Percentiles rank a stretch among this genome's conserved stretches.
These are phyloP conservation scores for Pleurotus sapidus DNA, from an alignment of 768 basidiomycete species.

Conservation along the genomic window DNA sequence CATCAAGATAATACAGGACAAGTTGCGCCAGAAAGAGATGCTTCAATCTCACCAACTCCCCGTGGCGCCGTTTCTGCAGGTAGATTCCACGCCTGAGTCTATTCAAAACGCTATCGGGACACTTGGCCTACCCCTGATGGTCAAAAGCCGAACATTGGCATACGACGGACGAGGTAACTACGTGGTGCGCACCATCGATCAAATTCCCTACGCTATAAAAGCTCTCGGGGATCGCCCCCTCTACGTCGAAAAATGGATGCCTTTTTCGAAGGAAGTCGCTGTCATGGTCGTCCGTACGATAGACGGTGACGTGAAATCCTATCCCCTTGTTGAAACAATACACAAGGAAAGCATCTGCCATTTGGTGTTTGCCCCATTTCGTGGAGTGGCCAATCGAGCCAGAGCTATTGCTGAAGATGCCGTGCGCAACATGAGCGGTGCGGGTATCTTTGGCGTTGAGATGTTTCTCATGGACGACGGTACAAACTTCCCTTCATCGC, in stretches of 20 bases:
- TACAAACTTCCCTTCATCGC: slow-evolving; percentile 21
- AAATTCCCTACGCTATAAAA: slow-evolving; percentile 48
- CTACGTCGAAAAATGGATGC: slow-evolving; percentile 94
- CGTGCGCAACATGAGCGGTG: slow-evolving; percentile 75
- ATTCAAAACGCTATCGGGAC: slow-evolving; percentile 47
- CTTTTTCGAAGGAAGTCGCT: slow-evolving; percentile 86
- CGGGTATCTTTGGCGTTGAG: slow-evolving; percentile 96
- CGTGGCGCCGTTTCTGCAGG: slow-evolving; percentile 57
- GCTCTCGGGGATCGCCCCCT: slow-evolving; percentile 66
- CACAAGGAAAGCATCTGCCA: slow-evolving; percentile 95
- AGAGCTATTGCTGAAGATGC: slow-evolving; percentile 77
- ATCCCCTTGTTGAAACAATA: slow-evolving; percentile 92
- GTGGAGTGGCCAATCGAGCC: slow-evolving; percentile 61
- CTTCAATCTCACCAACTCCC: slow-evolving; percentile 60
- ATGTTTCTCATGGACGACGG: slow-evolving; percentile 94
- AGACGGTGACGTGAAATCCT: slow-evolving; percentile 71
- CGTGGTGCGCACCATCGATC: slow-evolving; percentile 54
- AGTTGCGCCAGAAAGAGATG: slow-evolving; percentile 75
- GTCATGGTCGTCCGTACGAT: slow-evolving; percentile 93
- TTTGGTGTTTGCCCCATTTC: slow-evolving; percentile 85
- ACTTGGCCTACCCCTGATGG: slow-evolving; percentile 89
- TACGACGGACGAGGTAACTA: slow-evolving; percentile 97
- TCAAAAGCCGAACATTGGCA: slow-evolving; percentile 92
- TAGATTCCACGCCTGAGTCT: slow-evolving; percentile 53
- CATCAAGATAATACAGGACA: slow-evolving; percentile 84